Evolutionary conservation across 2,329 filamentous ascomycete genomes (phyloP), one percentile per base, ranked within the genome.

Genomic region (Diaporthe sp.): DNA sequence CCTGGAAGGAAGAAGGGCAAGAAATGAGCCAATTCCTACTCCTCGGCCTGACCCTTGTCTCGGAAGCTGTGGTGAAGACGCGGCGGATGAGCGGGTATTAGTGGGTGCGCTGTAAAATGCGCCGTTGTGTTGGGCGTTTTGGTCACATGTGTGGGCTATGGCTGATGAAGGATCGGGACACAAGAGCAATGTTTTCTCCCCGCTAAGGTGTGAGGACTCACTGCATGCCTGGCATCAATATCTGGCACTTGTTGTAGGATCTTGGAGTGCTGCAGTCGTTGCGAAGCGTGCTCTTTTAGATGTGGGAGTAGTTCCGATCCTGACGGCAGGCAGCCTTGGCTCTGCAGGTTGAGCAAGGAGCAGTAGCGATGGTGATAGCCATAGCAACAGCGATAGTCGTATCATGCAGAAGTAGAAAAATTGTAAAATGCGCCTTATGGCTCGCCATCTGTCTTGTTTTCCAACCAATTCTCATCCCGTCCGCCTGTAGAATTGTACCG

Each of bases 1-100:
- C 92, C 95, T 19, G 90, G 93, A 78, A 96, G 97, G 84, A 98
- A 98, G 92, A 98, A 98, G 91, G 93, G 93, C 82, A 93, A 94
- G 88, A 95, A 93, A 88, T 92, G 86, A 77, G 67, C 44, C 34
- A 37, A 28, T 25, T 17, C 8, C 34, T 22, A 17, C 6, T 15
- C 4, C 34, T 22, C 12, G 12, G 25, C 31, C 57, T 17, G 10
- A 19, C 15, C 19, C 13, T 1, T 61, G 10, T 25, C 37, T 34
- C 17, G 12, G 42, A n/a, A 53, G n/a, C 58, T 28, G 8, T 5
- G 53, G 46, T 70, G 13, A 10, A 17, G 13, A 15, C 15, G 61
- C 44, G n/a, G 28, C 25, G 46, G 49, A 70, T 4, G 46, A 31
- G 49, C 44, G 44, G 46, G 34, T 25, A 13, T 19, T 9, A 42